phyloP scores from a whole-genome alignment of 2,329 filamentous ascomycete species.

The Penicillium sp. region DNA sequence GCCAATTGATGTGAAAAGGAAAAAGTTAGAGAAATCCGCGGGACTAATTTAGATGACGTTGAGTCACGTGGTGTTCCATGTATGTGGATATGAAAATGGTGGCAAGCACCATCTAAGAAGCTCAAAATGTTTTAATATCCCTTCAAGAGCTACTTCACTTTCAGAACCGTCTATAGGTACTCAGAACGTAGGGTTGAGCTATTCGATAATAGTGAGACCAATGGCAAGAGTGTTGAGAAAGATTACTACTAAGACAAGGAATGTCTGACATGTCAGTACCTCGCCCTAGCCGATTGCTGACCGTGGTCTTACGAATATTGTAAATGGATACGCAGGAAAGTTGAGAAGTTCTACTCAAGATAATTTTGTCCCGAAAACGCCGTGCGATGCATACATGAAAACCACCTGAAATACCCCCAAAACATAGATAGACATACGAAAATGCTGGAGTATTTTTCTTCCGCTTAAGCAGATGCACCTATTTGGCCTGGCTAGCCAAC shows the following conservation, averaged over 20 bases:
- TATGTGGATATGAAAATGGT: background rate
- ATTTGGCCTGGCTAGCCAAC: conserved; percentile 25
- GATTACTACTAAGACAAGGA: too few relatives aligned
- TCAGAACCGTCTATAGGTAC: too few relatives aligned
- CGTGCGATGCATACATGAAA: conserved; percentile 19
- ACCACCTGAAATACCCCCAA: background rate
- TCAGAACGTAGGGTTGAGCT: too few relatives aligned
- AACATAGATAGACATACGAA: background rate
- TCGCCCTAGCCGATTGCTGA: too few relatives aligned
- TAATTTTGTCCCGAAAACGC: conserved; percentile 14
- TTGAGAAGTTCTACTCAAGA: background rate
- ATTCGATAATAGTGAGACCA: background rate
- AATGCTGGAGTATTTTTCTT: background rate
- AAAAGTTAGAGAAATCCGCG: conserved; percentile 17
- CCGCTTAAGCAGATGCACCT: background rate
- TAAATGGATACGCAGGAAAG: background rate
- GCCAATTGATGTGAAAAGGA: conserved; percentile 10
- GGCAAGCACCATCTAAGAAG: too few relatives aligned
- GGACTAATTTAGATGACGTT: conserved; percentile 22
- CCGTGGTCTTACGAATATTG: too few relatives aligned
- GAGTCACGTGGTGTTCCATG: conserved; percentile 19
- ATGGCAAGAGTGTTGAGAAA: too few relatives aligned
- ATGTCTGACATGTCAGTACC: too few relatives aligned
- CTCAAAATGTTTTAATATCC: too few relatives aligned
- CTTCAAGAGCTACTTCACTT: too few relatives aligned